phyloP scores from a whole-genome alignment of 2,329 filamentous ascomycete genomes.

The Colletotrichum navitas region DNA sequence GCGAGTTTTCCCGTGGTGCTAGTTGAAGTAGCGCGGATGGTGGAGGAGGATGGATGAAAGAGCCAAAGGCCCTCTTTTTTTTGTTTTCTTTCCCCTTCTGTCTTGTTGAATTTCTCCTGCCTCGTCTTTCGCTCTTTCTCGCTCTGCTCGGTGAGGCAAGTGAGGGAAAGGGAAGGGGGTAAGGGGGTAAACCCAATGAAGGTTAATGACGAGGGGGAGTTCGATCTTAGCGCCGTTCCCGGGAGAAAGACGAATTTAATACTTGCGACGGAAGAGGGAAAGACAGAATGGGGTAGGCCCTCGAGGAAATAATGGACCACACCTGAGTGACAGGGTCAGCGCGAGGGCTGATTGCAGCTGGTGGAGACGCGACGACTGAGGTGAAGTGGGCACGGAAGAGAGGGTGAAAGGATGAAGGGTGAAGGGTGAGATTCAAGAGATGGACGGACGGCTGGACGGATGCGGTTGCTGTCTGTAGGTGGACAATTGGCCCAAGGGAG shows the following conservation, averaged over 20 bases:
- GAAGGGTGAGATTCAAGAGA: constrained; percentile 17
- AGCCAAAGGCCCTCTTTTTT: constrained; percentile 16
- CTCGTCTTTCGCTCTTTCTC: constrained; percentile 12
- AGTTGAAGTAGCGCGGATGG: constrained; percentile 23
- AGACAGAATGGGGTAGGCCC: constrained; percentile 38
- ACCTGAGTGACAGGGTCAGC: constrained; percentile 33
- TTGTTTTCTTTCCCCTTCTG: background rate
- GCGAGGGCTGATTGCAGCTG: constrained; percentile 40
- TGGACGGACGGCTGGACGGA: background rate
- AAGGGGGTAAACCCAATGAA: constrained; percentile 43
- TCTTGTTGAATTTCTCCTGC: constrained; percentile 20
- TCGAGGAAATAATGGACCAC: constrained; percentile 37
- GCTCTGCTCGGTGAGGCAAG: constrained; percentile 25
- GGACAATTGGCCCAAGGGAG: constrained; percentile 5
- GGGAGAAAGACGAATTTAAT: constrained; percentile 44
- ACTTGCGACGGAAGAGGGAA: constrained; percentile 40
- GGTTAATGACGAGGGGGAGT: constrained; percentile 44
- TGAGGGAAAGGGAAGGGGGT: constrained; percentile 35
- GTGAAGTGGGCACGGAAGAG: constrained; percentile 4
- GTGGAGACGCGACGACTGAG: constrained; percentile 39
- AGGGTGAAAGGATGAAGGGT: constrained; percentile 18
- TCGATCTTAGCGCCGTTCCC: constrained; percentile 44
- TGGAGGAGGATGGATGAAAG: constrained; percentile 17
- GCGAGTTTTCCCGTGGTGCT: constrained; percentile 15
- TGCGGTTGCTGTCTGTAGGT: constrained; percentile 10